phyloP scores from a whole-genome alignment of 2,329 filamentous ascomycete genomes.

The Hymenoscyphus repandus region DNA sequence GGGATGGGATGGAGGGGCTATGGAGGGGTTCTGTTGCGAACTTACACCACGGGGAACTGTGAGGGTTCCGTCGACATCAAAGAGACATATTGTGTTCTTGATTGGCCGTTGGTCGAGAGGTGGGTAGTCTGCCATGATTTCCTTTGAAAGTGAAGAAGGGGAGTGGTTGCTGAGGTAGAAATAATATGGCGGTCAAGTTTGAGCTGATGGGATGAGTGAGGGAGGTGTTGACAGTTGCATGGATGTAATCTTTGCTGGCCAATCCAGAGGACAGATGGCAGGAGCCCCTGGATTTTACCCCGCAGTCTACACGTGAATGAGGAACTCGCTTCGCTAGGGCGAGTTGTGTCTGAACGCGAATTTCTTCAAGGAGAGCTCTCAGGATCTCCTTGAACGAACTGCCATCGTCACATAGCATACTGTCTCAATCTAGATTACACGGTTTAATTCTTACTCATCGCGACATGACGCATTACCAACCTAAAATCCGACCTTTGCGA shows the following conservation, averaged over 20 bases:
- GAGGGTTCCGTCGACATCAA: constrained; percentile 93
- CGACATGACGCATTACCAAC: too few relatives aligned
- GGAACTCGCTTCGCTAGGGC: too few relatives aligned
- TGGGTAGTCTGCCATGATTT: constrained; percentile 39
- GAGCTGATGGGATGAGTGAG: background rate
- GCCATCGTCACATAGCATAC: too few relatives aligned
- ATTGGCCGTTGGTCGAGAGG: constrained; percentile 78
- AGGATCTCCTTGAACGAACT: too few relatives aligned
- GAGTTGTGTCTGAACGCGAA: too few relatives aligned
- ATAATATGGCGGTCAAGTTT: constrained; percentile 1
- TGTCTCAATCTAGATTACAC: too few relatives aligned
- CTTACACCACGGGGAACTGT: constrained; percentile 72
- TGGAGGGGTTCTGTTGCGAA: constrained; percentile 23
- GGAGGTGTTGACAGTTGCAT: too few relatives aligned
- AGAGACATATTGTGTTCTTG: constrained; percentile 90
- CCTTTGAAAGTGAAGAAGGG: background rate
- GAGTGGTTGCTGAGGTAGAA: background rate
- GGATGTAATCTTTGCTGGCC: background rate
- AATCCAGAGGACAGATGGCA: background rate
- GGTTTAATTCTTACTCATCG: too few relatives aligned
- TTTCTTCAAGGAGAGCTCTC: too few relatives aligned
- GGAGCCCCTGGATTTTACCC: too few relatives aligned
- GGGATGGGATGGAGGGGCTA: background rate
- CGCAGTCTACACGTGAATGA: background rate
- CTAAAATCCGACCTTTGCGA: too few relatives aligned